Evolutionary conservation across 306 rosid species (phyloP).

Genomic region (Ormosia semicastrata): DNA sequence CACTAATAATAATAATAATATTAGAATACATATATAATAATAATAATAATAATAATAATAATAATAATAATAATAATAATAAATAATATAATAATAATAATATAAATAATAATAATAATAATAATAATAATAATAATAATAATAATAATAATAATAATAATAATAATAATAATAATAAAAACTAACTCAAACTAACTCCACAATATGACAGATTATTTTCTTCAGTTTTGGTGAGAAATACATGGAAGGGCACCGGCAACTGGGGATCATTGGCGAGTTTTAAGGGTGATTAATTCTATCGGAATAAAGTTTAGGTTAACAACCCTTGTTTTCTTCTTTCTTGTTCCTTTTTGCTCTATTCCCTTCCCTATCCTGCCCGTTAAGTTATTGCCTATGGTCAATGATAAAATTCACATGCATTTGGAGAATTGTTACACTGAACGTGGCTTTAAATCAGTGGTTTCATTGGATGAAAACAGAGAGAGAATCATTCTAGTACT

Average conservation of each 20-base stretch:
- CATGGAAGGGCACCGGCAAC: background rate
- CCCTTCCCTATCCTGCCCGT: constrained; percentile 37
- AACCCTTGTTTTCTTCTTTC: constrained; percentile 7
- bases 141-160: too few species aligned
- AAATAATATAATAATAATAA: too few species aligned
- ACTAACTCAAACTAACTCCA: background rate
- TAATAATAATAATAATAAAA: too few species aligned
- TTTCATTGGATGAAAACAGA: background rate
- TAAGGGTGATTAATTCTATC: background rate
- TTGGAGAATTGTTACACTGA: background rate
- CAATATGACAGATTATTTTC: background rate
- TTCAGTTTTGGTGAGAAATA: background rate
- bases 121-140: too few species aligned
- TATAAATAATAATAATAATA: too few species aligned
- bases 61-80: too few species aligned
- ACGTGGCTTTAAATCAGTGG: constrained; percentile 6
- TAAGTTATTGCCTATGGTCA: constrained; percentile 32
- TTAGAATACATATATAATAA: too few species aligned
- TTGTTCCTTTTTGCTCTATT: background rate
- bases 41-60: too few species aligned
- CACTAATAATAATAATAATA: too few species aligned
- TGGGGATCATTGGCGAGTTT: background rate
- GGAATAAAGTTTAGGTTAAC: constrained; percentile 27
- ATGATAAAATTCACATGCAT: constrained; percentile 28
- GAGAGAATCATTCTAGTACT: background rate